Evolutionary conservation across 306 rosid genomes (phyloP).

Genomic region (Trifolium pratense): DNA sequence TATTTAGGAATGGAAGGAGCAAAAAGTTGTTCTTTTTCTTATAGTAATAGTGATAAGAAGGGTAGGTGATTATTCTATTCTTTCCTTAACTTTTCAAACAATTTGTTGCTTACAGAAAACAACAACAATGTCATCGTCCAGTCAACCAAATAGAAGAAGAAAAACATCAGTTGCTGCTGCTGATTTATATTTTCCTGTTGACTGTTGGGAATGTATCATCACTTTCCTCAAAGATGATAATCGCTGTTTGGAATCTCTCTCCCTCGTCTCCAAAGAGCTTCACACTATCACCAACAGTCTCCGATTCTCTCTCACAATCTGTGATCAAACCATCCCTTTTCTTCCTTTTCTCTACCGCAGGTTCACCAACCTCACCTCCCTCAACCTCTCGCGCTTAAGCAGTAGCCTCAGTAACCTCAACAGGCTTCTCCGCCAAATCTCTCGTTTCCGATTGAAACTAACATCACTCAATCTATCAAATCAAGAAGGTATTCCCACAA

Average conservation of each 20-base stretch:
- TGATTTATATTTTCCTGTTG: not conserved
- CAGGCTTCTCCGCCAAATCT: too few species aligned
- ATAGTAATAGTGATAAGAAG: too few species aligned
- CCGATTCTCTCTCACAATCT: not conserved
- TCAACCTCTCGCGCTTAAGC: not conserved
- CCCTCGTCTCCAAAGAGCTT: not conserved
- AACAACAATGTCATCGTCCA: too few species aligned
- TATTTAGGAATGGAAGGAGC: too few species aligned
- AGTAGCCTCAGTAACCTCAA: too few species aligned
- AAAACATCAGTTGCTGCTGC: too few species aligned
- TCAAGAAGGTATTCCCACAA: not conserved
- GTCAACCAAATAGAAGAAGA: too few species aligned
- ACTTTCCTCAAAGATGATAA: not conserved
- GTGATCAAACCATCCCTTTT: not conserved
- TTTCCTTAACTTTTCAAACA: too few species aligned
- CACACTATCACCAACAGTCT: not conserved
- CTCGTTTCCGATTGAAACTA: too few species aligned
- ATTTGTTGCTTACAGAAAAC: too few species aligned
- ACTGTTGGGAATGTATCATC: not conserved
- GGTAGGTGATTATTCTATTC: too few species aligned
- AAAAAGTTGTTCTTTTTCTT: too few species aligned
- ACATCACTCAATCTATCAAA: not conserved
- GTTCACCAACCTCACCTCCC: not conserved
- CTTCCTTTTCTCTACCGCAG: not conserved
- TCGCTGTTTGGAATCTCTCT: not conserved